These are phyloP conservation scores for Fagopyrum esculentum DNA, from an alignment of 148 eudicot genomes.

Conservation along the genomic window DNA sequence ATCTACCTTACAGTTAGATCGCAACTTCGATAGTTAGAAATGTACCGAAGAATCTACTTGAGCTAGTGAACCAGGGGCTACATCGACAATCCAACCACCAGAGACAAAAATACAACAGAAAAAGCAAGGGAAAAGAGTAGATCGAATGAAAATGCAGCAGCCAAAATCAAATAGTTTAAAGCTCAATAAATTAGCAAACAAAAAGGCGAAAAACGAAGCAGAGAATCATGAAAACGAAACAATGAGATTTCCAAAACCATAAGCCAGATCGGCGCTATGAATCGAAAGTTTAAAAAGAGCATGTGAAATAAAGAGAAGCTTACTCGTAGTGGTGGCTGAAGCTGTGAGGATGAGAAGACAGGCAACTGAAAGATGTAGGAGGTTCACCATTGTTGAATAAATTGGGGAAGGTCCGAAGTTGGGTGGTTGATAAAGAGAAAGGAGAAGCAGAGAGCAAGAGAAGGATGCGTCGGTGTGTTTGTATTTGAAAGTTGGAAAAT, in stretches of 20 bases:
- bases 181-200: neutral
- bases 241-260: neutral
- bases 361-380: conserved; percentile 16
- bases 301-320: conserved; percentile 13
- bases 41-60: neutral
- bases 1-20: neutral
- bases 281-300: neutral
- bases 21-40: neutral
- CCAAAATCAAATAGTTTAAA: neutral
- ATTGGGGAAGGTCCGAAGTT: neutral
- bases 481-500: conserved; percentile 14
- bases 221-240: neutral
- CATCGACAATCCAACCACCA: neutral
- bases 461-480: conserved; percentile 23
- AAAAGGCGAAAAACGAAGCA: neutral
- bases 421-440: neutral
- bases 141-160: conserved; percentile 6
- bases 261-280: neutral
- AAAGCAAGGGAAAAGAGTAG: neutral
- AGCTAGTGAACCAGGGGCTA: neutral
- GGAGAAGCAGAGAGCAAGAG: neutral
- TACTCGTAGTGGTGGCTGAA: conserved; percentile 43
- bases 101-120: neutral
- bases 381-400: conserved; percentile 25
- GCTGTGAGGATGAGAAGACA: conserved; percentile 33